Evolutionary conservation across 2,329 filamentous ascomycete genomes (phyloP), one percentile per base, ranked within the genome.

Genomic region (Penicillium digitatum): DNA sequence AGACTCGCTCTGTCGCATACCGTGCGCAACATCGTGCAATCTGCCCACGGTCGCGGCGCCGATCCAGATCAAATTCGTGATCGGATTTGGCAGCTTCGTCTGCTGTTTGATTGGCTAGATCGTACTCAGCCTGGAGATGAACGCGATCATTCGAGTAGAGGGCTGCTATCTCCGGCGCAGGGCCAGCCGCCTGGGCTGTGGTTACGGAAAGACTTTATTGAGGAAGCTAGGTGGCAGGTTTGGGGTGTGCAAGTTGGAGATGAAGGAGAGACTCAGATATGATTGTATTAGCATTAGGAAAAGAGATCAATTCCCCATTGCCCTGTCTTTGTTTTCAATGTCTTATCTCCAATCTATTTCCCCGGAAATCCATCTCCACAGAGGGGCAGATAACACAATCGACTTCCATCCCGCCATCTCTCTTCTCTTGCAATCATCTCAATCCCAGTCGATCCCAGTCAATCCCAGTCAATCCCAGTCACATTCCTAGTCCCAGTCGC

Each of bases 101-200:
- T 87, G 4, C 69, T 90, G 58, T 87, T 89, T 67, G 80, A 81
- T 53, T 89, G 86, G 84, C 78, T 84, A n/a, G 84, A 87, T 69
- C 70, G 58, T 12, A 56, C 59, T 26, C 53, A 66, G 39, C 24
- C 56, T 35, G 48, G 46, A 20, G 61, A 59, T 29, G 56, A 57
- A 20, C 32, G 48, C 5, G 54, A 52, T 18, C 39, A 31, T n/a
- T 40, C 20, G 3, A 42, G 44, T 43, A 48, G 31, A 9, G 48
- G 37, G 10, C n/a, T 35, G 16, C 47, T 49, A 18, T 40, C 29
- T 10, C 43, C 52, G 9, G 22, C 39, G 5, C 56, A 38, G 44
- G 55, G 48, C 7, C 49, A 56, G 14, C 60, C 60, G 2, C 64
- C 63, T 40, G 72, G 72, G 6, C 59, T 74, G 22, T 76, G 74